Base-by-base conservation (phyloP, 331 rosid genomes). In the Acacia concinna region DNA sequence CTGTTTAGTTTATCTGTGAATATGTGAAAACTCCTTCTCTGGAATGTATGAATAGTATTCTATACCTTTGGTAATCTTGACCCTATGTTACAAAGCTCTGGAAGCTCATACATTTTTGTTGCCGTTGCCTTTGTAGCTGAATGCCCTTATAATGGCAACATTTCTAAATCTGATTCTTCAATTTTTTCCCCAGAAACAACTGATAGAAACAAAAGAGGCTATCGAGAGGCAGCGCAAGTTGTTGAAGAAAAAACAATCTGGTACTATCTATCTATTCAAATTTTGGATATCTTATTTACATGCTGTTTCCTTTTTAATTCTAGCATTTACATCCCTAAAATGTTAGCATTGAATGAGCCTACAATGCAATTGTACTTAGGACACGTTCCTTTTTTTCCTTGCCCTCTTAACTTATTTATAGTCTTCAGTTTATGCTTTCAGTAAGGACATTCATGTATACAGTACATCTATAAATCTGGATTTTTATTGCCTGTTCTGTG, bases 221-320 rank as follows among this genome's bases (percentile, higher is more conserved):
- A 85, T 96, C 46, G 98, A 93, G 77, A 88, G 99, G 68, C 98
- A 93, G 75, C 96, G 99, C 78, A 96, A 96, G 75, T 89, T 78
- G 21, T 86, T 93, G 62, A 96, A 96, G 92, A 93, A 93, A 89
- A 89, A 89, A 79, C 98, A 90, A 78, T 71, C 90, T 44, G 99
- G 99, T 96, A 89, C 77, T 37, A 23, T 78, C 62, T 5, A 52
- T 28, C 52, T 3, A 44, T 76, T 13, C 38, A 63, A 56, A 43
- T 25, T 65, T 68, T 52, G 31, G 21, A 74, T 40, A 13, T 8
- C 40, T 63, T 54, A n/a, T 37, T 34, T 64, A 27, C 37, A 35
- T 44, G 14, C 35, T 49, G 18, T 56, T 78, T 73, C 76, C 69
- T 8, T 44, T 81, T 72, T 71, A 27, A 65, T 73, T 66, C 37